Base-by-base conservation (phyloP, 192 early-diverging fungal genomes). In the Backusella sp. region DNA sequence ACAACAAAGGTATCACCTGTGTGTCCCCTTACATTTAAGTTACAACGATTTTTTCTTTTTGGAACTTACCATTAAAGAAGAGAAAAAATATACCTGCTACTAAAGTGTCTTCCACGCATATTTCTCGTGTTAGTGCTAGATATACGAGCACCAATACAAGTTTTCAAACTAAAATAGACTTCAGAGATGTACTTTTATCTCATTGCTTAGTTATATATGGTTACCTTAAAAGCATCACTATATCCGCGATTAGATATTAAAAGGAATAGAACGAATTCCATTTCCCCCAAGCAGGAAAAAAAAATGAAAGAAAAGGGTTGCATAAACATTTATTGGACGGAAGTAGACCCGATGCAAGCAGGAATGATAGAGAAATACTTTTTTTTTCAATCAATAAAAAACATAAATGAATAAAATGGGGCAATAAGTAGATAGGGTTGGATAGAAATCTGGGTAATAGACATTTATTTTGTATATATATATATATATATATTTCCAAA, bases 21-120 rank as follows among this genome's bases (percentile, higher is more conserved):
- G 23, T 8, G 28, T 28, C 56, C 23, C 56, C 56, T 62, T 28
- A 62, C 23, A 62, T 62, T 62, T 62, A 62, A 62, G 56, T 62
- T 62, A 62, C 56, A 62, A 62, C 56, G 56, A 62, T 62, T 28
- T 62, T 62, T 62, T 62, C 21, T 59, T 62, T 62, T 62, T 62
- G 23, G 56, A 28, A 62, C 56, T 62, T 62, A 14, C 23, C 9
- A 28, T 62, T 62, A 62, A 26, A 28, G 23, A 62, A 14, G 23
- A 62, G 56, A 62, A 11, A 59, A 59, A 62, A 28, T 62, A 62
- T 28, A 62, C 26, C 56, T 21, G 56, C 11, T 62, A 62, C 56
- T 62, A 62, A 62, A 62, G 4, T 62, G 23, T 28, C 56, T 28
- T 62, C 26, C 7, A 28, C 8, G 56, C 23, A 62, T 28, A 62